Evolutionary conservation across 257 asterid species (phyloP).

Genomic region (Jaltomata sinuosa): DNA sequence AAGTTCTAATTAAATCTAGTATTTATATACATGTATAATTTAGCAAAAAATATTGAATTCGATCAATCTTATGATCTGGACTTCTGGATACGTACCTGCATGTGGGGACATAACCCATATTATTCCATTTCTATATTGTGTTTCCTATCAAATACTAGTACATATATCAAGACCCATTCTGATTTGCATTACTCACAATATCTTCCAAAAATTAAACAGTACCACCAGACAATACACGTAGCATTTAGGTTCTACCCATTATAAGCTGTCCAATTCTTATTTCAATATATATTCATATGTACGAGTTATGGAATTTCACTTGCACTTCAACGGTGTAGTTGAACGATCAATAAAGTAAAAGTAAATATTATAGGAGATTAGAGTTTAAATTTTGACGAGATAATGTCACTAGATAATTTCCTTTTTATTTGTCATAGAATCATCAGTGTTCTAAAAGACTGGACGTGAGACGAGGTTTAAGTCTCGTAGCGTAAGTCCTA

Average conservation of each 20-base stretch:
- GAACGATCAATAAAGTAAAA: background rate
- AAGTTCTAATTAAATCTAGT: no score
- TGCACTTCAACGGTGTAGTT: background rate
- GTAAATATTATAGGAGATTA: background rate
- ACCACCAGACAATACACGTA: background rate
- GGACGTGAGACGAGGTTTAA: background rate
- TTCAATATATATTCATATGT: background rate
- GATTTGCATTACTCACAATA: background rate
- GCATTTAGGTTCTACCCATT: background rate
- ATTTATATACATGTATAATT: background rate
- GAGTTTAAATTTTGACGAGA: background rate
- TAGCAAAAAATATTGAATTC: background rate
- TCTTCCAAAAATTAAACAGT: background rate
- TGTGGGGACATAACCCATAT: background rate
- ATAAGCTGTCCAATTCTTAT: background rate
- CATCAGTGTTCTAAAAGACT: background rate
- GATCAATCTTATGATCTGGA: background rate
- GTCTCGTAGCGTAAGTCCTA: rapidly evolving
- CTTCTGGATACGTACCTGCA: background rate
- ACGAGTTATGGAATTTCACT: background rate
- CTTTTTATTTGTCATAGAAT: background rate
- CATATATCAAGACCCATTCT: background rate
- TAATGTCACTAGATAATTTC: background rate
- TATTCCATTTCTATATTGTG: background rate
- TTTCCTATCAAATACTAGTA: background rate